Conservation (phyloP, 495 filamentous ascomycete species). For the Daldinia concentrica region DNA sequence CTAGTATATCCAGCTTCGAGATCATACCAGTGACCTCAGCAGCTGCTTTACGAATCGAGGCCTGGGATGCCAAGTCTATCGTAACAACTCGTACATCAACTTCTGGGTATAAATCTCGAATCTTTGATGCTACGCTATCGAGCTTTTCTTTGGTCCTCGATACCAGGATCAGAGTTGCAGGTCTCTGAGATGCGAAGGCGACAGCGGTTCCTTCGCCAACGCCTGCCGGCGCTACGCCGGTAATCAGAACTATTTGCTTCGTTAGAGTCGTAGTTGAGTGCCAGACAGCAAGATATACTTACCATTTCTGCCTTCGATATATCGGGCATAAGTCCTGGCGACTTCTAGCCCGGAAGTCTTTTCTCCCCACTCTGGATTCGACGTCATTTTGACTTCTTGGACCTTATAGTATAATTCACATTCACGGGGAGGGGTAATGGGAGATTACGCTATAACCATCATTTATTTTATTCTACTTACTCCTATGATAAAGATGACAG, state of each 20-base stretch:
- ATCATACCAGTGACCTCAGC: conserved; percentile 50
- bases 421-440: not conserved
- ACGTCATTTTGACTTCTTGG: conserved; percentile 45
- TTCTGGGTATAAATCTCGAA: conserved; percentile 47
- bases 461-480: not conserved
- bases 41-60: conserved; percentile 55
- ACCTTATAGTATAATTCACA: not conserved
- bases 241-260: conserved; percentile 52
- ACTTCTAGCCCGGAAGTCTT: conserved; percentile 56
- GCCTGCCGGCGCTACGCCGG: conserved; percentile 62
- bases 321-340: conserved; percentile 51
- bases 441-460: not conserved
- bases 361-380: conserved; percentile 55
- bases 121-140: conserved; percentile 55
- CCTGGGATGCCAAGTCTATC: conserved; percentile 59
- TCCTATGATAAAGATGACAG: not conserved
- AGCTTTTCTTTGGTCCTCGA: conserved; percentile 62
- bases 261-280: not conserved
- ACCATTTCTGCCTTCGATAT: conserved; percentile 53
- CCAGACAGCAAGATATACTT: not conserved
- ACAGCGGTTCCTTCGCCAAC: conserved; percentile 63
- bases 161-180: conserved; percentile 61
- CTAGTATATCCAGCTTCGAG: conserved; percentile 60
- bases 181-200: conserved; percentile 63
- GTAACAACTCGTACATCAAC: conserved; percentile 52